Conservation (phyloP, 2,329 filamentous ascomycete genomes). For the Lasiodiplodia sp. region DNA sequence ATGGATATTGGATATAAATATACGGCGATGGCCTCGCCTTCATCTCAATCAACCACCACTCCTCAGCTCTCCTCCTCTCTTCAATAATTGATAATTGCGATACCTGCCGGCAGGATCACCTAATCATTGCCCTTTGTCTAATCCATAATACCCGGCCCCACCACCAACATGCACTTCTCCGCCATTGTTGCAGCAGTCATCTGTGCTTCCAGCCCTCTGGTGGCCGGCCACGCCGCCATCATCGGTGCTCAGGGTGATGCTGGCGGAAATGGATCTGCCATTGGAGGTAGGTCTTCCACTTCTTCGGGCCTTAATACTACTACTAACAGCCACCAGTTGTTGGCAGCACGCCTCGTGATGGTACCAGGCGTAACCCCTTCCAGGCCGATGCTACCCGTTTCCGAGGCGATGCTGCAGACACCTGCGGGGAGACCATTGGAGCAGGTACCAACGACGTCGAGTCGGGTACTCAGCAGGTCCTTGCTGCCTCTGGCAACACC, state of each 20-base stretch:
- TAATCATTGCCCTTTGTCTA: slow-evolving; percentile 17
- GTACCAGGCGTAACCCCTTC: slow-evolving; percentile 66
- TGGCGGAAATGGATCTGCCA: slow-evolving; percentile 59
- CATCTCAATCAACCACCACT: background rate
- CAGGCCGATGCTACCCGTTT: slow-evolving; percentile 71
- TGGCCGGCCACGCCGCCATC: slow-evolving; percentile 68
- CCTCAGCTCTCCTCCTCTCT: background rate
- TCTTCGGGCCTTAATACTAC: background rate
- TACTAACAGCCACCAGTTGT: slow-evolving; percentile 49
- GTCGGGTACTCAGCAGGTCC: slow-evolving; percentile 63
- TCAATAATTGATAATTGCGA: slow-evolving; percentile 9
- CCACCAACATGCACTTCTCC: slow-evolving; percentile 52
- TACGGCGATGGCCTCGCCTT: background rate
- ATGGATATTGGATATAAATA: background rate
- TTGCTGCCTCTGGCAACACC: slow-evolving; percentile 62
- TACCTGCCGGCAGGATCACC: slow-evolving; percentile 20
- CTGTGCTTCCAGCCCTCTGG: slow-evolving; percentile 62
- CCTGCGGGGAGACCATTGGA: slow-evolving; percentile 65
- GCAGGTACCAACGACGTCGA: slow-evolving; percentile 64
- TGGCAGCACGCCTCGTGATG: slow-evolving; percentile 66
- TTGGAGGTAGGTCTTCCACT: slow-evolving; percentile 53
- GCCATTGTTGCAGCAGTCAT: slow-evolving; percentile 55
- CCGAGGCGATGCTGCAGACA: slow-evolving; percentile 59
- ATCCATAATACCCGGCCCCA: background rate
- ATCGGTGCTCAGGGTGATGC: slow-evolving; percentile 64